Conservation (phyloP, 495 filamentous ascomycete genomes). For the Aspergillus taichungensis region DNA sequence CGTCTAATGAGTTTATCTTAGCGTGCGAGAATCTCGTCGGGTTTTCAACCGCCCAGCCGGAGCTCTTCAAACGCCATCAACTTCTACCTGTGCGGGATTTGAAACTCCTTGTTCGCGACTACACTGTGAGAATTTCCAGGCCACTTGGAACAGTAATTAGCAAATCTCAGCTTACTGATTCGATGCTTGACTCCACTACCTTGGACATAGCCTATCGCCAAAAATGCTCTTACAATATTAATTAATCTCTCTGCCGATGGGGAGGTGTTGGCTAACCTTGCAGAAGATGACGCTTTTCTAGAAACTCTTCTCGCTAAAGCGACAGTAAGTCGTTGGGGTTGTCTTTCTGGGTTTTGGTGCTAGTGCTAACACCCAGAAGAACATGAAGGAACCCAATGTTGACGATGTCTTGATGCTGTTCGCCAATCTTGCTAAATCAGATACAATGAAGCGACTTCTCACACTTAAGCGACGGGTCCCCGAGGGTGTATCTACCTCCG, state of each 20-base stretch:
- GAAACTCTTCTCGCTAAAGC: conserved; percentile 61
- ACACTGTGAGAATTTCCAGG: conserved; percentile 46
- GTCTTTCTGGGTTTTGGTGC: background rate
- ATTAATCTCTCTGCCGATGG: conserved; percentile 79
- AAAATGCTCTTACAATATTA: conserved; percentile 85
- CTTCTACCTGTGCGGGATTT: conserved; percentile 77
- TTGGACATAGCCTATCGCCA: conserved; percentile 63
- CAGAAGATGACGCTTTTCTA: conserved; percentile 72
- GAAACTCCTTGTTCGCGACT: conserved; percentile 79
- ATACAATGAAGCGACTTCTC: conserved; percentile 58
- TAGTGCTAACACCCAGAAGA: conserved; percentile 27
- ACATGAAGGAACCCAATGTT: conserved; percentile 60
- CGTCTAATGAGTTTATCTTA: conserved; percentile 10
- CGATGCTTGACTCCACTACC: conserved; percentile 1
- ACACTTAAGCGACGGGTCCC: conserved; percentile 53
- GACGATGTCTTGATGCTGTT: conserved; percentile 85
- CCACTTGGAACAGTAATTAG: background rate
- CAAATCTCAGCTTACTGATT: background rate
- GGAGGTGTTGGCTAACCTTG: conserved; percentile 62
- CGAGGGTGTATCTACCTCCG: conserved; percentile 53
- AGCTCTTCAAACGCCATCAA: conserved; percentile 74
- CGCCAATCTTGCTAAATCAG: conserved; percentile 79
- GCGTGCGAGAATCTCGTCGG: conserved; percentile 81
- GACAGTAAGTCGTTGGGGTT: conserved; percentile 51
- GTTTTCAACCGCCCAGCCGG: conserved; percentile 67